phyloP scores from a whole-genome alignment of 306 rosid species.

The Cucumis melo region DNA sequence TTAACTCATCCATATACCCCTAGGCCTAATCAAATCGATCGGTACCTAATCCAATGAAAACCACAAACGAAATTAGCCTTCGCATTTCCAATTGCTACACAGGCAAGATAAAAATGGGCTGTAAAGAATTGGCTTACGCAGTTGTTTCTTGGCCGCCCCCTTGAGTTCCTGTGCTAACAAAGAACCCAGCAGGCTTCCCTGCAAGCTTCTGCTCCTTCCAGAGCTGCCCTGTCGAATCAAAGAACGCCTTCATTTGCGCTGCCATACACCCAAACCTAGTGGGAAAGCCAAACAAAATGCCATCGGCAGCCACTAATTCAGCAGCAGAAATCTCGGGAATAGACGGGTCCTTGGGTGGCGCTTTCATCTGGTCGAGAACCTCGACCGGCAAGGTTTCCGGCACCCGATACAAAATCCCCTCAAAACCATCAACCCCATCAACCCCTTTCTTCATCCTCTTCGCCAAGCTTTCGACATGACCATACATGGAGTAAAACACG shows the following conservation, averaged over 20 bases:
- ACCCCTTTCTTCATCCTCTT: slow-evolving; percentile 73
- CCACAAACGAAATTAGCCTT: background rate
- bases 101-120: background rate
- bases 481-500: slow-evolving; percentile 89
- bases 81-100: slow-evolving; percentile 1
- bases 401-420: slow-evolving; percentile 68
- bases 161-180: slow-evolving; percentile 90
- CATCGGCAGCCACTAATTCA: slow-evolving; percentile 57
- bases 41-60: background rate
- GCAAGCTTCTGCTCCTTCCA: slow-evolving; percentile 90
- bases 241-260: slow-evolving; percentile 94
- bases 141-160: slow-evolving; percentile 99
- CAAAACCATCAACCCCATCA: slow-evolving; percentile 62
- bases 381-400: slow-evolving; percentile 64
- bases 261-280: slow-evolving; percentile 93
- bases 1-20: background rate
- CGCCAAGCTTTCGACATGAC: slow-evolving; percentile 79
- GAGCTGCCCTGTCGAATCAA: slow-evolving; percentile 69
- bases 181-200: slow-evolving; percentile 87
- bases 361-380: slow-evolving; percentile 54
- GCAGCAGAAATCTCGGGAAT: slow-evolving; percentile 56
- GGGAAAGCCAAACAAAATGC: slow-evolving; percentile 75
- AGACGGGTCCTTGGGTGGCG: slow-evolving; percentile 45
- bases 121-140: slow-evolving; percentile 37
- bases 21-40: background rate